These are phyloP conservation scores for Sicyos edulis DNA, from an alignment of 306 rosid species.

Conservation along the genomic window DNA sequence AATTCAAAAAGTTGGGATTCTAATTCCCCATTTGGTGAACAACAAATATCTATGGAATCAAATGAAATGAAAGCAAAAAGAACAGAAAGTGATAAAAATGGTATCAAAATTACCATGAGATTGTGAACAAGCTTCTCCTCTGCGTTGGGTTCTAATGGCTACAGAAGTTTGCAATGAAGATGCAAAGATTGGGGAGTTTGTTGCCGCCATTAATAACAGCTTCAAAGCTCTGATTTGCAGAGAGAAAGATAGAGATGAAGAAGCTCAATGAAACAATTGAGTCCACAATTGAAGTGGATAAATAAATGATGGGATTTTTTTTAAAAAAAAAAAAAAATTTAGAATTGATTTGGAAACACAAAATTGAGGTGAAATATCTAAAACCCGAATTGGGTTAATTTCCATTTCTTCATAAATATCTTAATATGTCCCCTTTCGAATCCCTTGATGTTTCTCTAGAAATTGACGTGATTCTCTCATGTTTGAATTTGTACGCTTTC, in stretches of 20 bases:
- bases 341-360: no score
- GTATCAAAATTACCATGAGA: constrained; percentile 34
- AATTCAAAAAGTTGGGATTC: background rate
- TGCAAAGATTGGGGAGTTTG: constrained; percentile 46
- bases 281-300: constrained; percentile 5
- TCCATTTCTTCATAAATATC: background rate
- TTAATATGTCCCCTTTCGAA: background rate
- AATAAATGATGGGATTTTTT: background rate
- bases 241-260: constrained; percentile 22
- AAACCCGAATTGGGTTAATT: no score
- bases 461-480: no score
- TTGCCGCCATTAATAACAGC: constrained; percentile 51
- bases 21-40: background rate
- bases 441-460: background rate
- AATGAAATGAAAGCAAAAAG: background rate
- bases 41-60: background rate
- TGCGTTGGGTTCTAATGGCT: constrained; percentile 18
- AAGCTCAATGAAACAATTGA: constrained; percentile 22
- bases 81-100: background rate
- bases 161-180: constrained; percentile 46
- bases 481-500: no score
- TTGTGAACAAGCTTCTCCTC: constrained; percentile 23
- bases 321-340: no score
- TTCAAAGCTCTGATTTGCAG: constrained; percentile 18
- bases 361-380: no score